Conservation (phyloP, 441 rosid genomes). For the Sinapis alba region DNA sequence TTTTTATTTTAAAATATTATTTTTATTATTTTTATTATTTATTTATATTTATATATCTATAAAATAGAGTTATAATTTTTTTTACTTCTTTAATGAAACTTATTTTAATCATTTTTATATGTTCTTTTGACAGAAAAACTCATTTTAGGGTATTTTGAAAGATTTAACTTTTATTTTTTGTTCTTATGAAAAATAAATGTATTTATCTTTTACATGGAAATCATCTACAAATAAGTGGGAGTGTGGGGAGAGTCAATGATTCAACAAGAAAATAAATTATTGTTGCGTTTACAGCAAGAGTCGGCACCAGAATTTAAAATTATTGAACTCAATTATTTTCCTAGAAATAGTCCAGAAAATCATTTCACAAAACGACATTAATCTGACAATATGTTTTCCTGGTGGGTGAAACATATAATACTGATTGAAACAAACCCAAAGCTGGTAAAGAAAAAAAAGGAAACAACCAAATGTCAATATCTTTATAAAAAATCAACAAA, state of each 20-base stretch:
- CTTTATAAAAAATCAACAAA: too few species aligned
- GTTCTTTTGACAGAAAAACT: too few species aligned
- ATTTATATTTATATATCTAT: too few species aligned
- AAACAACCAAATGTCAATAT: not conserved
- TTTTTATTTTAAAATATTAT: too few species aligned
- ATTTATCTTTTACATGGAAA: too few species aligned
- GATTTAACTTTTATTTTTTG: too few species aligned
- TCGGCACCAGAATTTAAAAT: not conserved
- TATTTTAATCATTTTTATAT: too few species aligned
- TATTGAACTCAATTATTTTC: slow-evolving; percentile 32
- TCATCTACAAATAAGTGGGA: not conserved
- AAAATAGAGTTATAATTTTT: too few species aligned
- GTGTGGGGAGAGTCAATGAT: not conserved
- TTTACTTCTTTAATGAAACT: too few species aligned
- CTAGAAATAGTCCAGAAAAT: slow-evolving; percentile 20
- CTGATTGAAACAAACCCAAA: slow-evolving; percentile 4
- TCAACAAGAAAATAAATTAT: not conserved
- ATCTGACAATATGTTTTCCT: slow-evolving; percentile 6
- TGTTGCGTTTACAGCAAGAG: slow-evolving; percentile 8
- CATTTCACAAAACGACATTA: slow-evolving; percentile 17
- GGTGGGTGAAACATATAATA: not conserved
- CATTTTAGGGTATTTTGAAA: too few species aligned
- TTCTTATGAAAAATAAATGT: too few species aligned
- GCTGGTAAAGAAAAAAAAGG: not conserved
- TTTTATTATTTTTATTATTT: too few species aligned